phyloP scores from a whole-genome alignment of 2,329 filamentous ascomycete genomes.

The Sporothrix pseudoabietina region DNA sequence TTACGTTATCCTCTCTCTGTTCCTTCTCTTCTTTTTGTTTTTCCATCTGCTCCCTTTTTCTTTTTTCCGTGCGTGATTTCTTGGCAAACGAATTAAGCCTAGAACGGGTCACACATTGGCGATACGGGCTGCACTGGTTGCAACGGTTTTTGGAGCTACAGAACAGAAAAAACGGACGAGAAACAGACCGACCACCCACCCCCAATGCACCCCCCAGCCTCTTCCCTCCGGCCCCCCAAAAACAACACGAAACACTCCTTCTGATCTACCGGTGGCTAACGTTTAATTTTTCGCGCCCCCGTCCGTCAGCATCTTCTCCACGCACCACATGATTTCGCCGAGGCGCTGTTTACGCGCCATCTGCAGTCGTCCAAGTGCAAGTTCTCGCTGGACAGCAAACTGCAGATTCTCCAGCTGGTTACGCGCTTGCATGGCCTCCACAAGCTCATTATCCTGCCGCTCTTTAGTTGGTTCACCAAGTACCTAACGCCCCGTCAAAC shows the following conservation, averaged over 20 bases:
- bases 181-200: neutral
- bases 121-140: neutral
- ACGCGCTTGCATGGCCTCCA: slow-evolving; percentile 90
- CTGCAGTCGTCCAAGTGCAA: slow-evolving; percentile 84
- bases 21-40: neutral
- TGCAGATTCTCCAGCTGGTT: slow-evolving; percentile 75
- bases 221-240: neutral
- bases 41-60: neutral
- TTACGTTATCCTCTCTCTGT: neutral
- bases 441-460: slow-evolving; percentile 81
- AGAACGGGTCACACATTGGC: neutral
- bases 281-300: neutral
- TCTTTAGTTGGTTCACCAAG: slow-evolving; percentile 97
- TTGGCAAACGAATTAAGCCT: slow-evolving; percentile 5
- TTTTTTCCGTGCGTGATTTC: neutral
- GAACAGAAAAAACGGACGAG: neutral
- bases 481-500: slow-evolving; percentile 82
- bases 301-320: slow-evolving; percentile 70
- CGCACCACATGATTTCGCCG: slow-evolving; percentile 91
- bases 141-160: slow-evolving; percentile 3
- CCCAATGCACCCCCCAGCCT: neutral
- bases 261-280: slow-evolving; percentile 23
- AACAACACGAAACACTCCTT: neutral
- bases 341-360: slow-evolving; percentile 86
- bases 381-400: slow-evolving; percentile 82